Percentiles rank a stretch among this genome's conserved stretches.
Conservation (phyloP, 306 rosid species). For the Trichosanthes cucumerina region DNA sequence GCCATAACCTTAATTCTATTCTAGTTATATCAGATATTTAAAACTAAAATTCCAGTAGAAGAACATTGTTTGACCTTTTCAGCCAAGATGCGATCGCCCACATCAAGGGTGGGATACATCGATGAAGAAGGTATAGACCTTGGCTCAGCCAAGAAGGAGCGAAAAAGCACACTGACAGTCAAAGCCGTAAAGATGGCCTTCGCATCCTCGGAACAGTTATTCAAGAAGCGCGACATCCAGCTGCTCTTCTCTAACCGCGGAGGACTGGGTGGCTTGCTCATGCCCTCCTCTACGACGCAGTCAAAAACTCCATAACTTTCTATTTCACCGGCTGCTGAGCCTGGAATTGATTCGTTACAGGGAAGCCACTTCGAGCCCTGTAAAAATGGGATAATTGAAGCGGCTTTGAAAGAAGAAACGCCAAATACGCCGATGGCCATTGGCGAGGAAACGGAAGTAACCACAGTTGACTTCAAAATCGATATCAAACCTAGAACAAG, state of each 20-base stretch:
- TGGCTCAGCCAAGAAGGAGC: constrained; percentile 82
- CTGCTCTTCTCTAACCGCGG: constrained; percentile 32
- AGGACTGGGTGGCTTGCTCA: neutral
- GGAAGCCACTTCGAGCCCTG: constrained; percentile 76
- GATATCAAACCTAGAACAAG: constrained; percentile 57
- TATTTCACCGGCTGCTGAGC: constrained; percentile 26
- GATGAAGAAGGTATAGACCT: constrained; percentile 88
- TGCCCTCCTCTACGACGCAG: neutral
- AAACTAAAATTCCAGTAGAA: neutral
- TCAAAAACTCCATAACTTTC: constrained; percentile 51
- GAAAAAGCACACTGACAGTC: constrained; percentile 60
- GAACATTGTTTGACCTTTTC: constrained; percentile 59
- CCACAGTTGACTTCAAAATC: constrained; percentile 62
- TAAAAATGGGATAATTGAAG: constrained; percentile 51
- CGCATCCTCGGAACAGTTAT: constrained; percentile 56
- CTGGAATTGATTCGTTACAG: constrained; percentile 43
- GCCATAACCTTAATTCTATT: neutral
- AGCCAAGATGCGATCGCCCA: constrained; percentile 83
- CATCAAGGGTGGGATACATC: constrained; percentile 82
- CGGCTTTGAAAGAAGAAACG: constrained; percentile 46
- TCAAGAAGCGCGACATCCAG: constrained; percentile 57
- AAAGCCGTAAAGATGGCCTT: constrained; percentile 72
- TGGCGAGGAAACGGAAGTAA: constrained; percentile 36
- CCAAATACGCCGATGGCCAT: constrained; percentile 38
- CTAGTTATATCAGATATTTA: neutral